phyloP scores from a whole-genome alignment of 208 protist genomes.

The Crithidia brevicula region DNA sequence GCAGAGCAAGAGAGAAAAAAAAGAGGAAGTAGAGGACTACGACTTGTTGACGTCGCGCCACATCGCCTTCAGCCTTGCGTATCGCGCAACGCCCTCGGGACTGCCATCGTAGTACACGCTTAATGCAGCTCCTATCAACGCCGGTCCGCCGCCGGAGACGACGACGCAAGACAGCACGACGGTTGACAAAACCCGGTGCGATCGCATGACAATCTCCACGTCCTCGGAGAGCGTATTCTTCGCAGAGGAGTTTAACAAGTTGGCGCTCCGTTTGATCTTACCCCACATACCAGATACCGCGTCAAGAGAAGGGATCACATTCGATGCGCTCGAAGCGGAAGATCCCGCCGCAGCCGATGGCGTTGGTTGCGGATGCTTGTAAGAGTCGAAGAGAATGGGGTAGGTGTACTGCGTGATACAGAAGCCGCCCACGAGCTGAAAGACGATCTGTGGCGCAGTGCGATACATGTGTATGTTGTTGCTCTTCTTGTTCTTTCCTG shows the following conservation, averaged over 20 bases:
- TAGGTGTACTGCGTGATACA: conserved; percentile 26
- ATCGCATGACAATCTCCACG: conserved; percentile 32
- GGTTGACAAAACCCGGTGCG: conserved; percentile 25
- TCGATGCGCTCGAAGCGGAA: no score
- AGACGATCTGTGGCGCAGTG: conserved; percentile 31
- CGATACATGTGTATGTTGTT: conserved; percentile 19
- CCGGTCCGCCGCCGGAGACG: conserved; percentile 49
- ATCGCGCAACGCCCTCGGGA: conserved; percentile 41
- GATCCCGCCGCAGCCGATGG: neutral
- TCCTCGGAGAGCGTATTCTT: conserved; percentile 44
- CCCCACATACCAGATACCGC: conserved; percentile 9
- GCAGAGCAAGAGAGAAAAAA: no score
- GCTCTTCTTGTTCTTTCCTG: neutral
- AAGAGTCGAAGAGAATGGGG: conserved; percentile 15
- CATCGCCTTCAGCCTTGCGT: conserved; percentile 48
- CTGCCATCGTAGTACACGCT: conserved; percentile 28
- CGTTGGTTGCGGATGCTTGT: neutral
- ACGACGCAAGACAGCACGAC: conserved; percentile 30
- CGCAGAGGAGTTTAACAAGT: neutral
- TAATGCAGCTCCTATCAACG: conserved; percentile 40
- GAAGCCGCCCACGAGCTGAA: conserved; percentile 42
- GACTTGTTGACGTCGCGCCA: conserved; percentile 18
- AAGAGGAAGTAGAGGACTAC: no score
- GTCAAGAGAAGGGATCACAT: conserved; percentile 1
- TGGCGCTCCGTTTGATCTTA: neutral